phyloP scores from a whole-genome alignment of 805 yeast species.

The Metschnikowia bowlesiae region DNA sequence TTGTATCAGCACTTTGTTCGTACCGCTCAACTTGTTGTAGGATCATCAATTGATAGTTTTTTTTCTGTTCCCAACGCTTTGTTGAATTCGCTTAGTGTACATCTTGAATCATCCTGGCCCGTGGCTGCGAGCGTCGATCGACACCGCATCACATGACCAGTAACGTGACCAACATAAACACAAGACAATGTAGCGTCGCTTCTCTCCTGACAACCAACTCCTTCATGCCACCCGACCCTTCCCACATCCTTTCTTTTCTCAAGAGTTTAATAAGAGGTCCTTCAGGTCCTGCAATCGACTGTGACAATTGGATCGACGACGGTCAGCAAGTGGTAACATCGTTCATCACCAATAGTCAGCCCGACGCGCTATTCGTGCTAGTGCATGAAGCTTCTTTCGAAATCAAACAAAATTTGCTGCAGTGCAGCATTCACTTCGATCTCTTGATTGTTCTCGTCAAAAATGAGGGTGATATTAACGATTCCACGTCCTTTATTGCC shows the following conservation, averaged over 20 bases:
- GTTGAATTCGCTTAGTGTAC: not conserved
- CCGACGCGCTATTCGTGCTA: constrained; percentile 13
- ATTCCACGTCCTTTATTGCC: constrained; percentile 4
- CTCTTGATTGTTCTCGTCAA: constrained; percentile 11
- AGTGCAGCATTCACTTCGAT: constrained; percentile 2
- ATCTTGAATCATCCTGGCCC: not conserved
- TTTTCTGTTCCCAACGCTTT: too few species aligned
- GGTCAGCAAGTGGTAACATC: constrained; percentile 4
- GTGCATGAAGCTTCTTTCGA: constrained; percentile 2
- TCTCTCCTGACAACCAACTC: not conserved
- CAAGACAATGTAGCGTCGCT: not conserved
- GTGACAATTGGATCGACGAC: constrained; percentile 3
- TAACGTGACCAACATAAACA: constrained; percentile 2
- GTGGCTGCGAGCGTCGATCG: not conserved
- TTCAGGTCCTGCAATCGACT: not conserved
- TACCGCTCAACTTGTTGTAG: too few species aligned
- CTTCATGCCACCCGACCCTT: not conserved
- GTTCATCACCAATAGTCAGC: constrained; percentile 7
- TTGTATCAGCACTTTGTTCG: too few species aligned
- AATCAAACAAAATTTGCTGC: constrained; percentile 6
- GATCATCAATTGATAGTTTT: too few species aligned
- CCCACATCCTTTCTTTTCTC: constrained; percentile 1
- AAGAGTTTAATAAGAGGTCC: not conserved
- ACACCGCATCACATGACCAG: not conserved
- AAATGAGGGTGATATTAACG: constrained; percentile 7